Evolutionary conservation across 169 alveolate genomes (phyloP), one percentile per base, ranked within the genome.

Genomic region (Pseudocohnilembus persalinus): DNA sequence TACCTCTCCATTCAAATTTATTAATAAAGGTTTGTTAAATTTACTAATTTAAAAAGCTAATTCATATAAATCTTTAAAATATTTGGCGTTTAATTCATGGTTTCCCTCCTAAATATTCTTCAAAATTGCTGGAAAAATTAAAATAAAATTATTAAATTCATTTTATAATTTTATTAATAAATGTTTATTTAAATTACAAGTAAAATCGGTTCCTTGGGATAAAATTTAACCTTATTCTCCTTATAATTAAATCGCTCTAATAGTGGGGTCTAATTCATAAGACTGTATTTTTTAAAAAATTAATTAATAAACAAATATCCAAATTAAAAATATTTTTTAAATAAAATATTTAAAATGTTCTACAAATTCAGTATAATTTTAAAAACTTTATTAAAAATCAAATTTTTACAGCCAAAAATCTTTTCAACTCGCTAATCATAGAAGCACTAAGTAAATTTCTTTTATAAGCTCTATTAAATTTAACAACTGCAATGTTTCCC

Each of bases 171-270:
- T 33, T 73, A 72, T 28, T 82, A 49, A 31, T 86, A 32, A 31
- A 34, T 82, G 68, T 49, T 4, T 49, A 49, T 1, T 86, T 30
- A 78, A n/a, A n/a, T n/a, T n/a, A n/a, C 89, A 86, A 28, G 76
- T 82, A 77, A 90, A 90, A 65, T 90, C 93, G 33, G 93, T 86
- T 64, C 93, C 93, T 30, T 63, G 74, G 20, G 84, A 77, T 75
- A 90, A 85, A 20, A 35, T 73, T 31, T 87, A 72, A 0, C 73
- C 83, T 20, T 90, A 81, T 26, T 31, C 74, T n/a, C 73, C 73
- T 63, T 79, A 63, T 63, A 79, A 79, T 28, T 34, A 79, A 49
- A 79, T 75, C 20, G 84, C 84, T 79, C 76, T 79, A 24, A 79
- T 64, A 16, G 74, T 25, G 25, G 84, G 64, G 63, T 79, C 84